Percentiles rank a stretch among this genome's conserved stretches.
Conservation (phyloP, 2,329 filamentous ascomycete genomes). For the Fusarium chaquense region DNA sequence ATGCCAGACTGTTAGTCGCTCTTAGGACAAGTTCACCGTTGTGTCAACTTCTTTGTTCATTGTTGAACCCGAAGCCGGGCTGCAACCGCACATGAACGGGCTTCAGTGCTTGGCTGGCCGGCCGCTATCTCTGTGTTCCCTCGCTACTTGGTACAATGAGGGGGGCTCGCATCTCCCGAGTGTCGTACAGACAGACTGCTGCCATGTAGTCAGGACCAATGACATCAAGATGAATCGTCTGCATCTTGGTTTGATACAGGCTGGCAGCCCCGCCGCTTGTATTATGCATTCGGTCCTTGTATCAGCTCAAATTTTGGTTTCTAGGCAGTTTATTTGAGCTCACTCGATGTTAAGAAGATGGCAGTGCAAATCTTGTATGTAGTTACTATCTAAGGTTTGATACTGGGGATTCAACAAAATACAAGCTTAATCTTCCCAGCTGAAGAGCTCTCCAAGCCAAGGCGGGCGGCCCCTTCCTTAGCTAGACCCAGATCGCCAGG, state of each 20-base stretch:
- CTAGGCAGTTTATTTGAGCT: not conserved
- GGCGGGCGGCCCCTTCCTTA: conserved; percentile 36
- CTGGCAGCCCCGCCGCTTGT: not conserved
- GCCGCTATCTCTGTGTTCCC: conserved; percentile 27
- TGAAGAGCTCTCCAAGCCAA: conserved; percentile 30
- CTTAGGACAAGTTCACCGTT: conserved; percentile 29
- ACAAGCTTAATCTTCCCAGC: conserved; percentile 17
- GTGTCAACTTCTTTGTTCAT: conserved; percentile 35
- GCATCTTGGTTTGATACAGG: conserved; percentile 10
- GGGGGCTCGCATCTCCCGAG: conserved; percentile 37
- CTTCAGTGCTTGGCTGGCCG: conserved; percentile 27
- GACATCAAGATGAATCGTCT: conserved; percentile 18
- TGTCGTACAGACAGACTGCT: conserved; percentile 18
- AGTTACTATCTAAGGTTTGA: too few species aligned
- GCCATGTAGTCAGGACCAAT: not conserved
- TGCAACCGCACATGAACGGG: conserved; percentile 37
- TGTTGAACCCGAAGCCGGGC: conserved; percentile 32
- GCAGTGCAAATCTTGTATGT: not conserved
- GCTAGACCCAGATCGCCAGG: conserved; percentile 39
- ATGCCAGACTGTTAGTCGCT: conserved; percentile 1
- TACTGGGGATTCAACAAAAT: not conserved
- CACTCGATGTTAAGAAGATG: not conserved
- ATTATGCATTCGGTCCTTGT: not conserved
- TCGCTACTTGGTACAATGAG: conserved; percentile 39
- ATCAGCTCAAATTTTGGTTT: not conserved